Evolutionary conservation across 495 filamentous ascomycete species (phyloP), one percentile per base, ranked within the genome.

Genomic region (Hypoxylon subgilvum): DNA sequence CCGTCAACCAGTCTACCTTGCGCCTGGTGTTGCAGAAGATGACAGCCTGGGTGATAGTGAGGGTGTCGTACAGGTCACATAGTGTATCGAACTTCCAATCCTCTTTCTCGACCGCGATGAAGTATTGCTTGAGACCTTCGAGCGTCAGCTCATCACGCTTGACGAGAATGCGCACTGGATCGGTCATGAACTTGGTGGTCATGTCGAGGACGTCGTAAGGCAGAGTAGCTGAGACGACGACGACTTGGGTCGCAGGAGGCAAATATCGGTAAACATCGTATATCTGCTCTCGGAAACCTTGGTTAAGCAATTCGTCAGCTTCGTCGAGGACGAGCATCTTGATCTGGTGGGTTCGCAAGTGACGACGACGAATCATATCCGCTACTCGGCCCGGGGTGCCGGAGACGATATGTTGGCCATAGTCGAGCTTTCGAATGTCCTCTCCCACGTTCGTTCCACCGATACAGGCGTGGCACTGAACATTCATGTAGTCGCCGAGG

Each of bases 71-170:
- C 19, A 99, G 88, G 80, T 99, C 94, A 69, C 91, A 97, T 6
- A 99, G 86, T n/a, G 94, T 99, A 70, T 99, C 94, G 61, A 99
- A 92, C 69, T 99, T 99, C 94, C 94, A 99, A 66, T 97, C 94
- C 73, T 99, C 94, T 78, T 97, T 97, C 78, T 99, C 94, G 22
- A 97, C 92, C 8, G 94, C 95, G 66, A 99, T 99, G 76, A 96
- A 99, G 78, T 96, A 99, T 74, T 99, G 94, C 81, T 97, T 97
- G 52, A 99, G 86, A 56, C 94, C 94, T 75, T 99, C 94, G 23
- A 99, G 84, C 6, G 94, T 99, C 79, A 99, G 82, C 74, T 99
- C 94, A 73, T 96, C 94, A 87, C 91, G 92, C 86, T 99, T 97
- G 70, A 99, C 94, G n/a, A 99, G 78, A 66, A 99, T 96, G 58